phyloP scores from a whole-genome alignment of 2,329 filamentous ascomycete species.

The Colletotrichum chlorophyti region DNA sequence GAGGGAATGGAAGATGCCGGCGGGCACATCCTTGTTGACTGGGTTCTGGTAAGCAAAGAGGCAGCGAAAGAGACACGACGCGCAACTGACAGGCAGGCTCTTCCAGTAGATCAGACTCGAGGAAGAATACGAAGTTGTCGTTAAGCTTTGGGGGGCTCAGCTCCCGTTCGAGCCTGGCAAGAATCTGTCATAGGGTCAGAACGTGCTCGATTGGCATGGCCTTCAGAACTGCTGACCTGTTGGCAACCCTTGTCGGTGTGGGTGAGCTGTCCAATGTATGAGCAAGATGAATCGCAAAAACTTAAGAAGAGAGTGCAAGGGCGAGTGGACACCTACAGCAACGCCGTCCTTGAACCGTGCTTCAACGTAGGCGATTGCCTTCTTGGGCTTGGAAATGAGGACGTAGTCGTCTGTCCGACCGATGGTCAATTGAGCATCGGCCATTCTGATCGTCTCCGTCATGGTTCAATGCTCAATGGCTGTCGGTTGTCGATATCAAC shows the following conservation, averaged over 20 bases:
- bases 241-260: slow-evolving; percentile 19
- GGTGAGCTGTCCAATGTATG: neutral
- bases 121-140: slow-evolving; percentile 13
- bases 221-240: neutral
- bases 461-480: neutral
- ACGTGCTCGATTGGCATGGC: neutral
- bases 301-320: neutral
- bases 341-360: slow-evolving; percentile 14
- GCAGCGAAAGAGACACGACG: neutral
- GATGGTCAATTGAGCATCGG: neutral
- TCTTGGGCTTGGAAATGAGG: slow-evolving; percentile 14
- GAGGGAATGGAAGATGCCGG: slow-evolving; percentile 19
- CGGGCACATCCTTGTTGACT: slow-evolving; percentile 12
- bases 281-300: neutral
- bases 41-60: neutral
- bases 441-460: neutral
- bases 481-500: neutral
- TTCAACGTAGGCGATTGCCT: slow-evolving; percentile 24
- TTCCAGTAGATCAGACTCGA: slow-evolving; percentile 15
- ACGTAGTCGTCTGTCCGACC: slow-evolving; percentile 18
- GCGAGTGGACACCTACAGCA: neutral
- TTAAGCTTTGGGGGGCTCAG: slow-evolving; percentile 15
- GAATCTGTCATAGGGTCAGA: neutral
- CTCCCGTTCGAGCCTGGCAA: slow-evolving; percentile 12
- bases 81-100: neutral